These are phyloP conservation scores for Macaranga tanarius DNA, from an alignment of 441 rosid genomes.

Conservation along the genomic window DNA sequence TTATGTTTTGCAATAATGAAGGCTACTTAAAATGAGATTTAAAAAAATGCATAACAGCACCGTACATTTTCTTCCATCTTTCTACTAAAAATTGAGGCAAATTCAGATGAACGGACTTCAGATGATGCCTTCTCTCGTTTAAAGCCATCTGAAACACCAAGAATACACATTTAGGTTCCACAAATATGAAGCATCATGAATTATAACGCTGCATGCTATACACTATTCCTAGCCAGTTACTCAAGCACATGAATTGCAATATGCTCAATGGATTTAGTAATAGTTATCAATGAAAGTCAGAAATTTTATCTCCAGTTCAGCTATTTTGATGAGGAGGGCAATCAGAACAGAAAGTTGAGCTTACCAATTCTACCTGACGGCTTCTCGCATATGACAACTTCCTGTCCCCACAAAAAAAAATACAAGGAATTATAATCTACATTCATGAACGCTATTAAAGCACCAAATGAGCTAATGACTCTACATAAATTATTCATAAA, in stretches of 20 bases:
- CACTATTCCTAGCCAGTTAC: background rate
- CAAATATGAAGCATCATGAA: background rate
- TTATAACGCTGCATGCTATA: background rate
- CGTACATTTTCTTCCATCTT: constrained; percentile 57
- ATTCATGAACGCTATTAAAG: background rate
- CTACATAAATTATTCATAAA: background rate
- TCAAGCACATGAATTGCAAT: constrained; percentile 11
- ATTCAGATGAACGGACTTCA: constrained; percentile 44
- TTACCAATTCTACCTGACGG: constrained; percentile 33
- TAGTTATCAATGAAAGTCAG: background rate
- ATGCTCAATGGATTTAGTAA: background rate
- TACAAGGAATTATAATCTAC: constrained; percentile 9
- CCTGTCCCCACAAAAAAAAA: constrained; percentile 44
- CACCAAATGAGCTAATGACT: background rate
- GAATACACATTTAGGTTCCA: constrained; percentile 25
- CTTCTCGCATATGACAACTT: constrained; percentile 33
- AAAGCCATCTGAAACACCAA: constrained; percentile 49
- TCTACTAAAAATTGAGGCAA: constrained; percentile 40
- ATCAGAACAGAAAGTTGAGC: background rate
- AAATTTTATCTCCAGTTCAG: background rate
- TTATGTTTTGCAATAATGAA: constrained; percentile 16
- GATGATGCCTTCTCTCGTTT: constrained; percentile 35
- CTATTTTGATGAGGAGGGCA: background rate
- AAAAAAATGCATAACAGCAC: constrained; percentile 16
- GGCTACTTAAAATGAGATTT: constrained; percentile 17